Evolutionary conservation across 2,329 filamentous ascomycete genomes (phyloP), one percentile per base, ranked within the genome.

Genomic region (Monilinia fructigena): DNA sequence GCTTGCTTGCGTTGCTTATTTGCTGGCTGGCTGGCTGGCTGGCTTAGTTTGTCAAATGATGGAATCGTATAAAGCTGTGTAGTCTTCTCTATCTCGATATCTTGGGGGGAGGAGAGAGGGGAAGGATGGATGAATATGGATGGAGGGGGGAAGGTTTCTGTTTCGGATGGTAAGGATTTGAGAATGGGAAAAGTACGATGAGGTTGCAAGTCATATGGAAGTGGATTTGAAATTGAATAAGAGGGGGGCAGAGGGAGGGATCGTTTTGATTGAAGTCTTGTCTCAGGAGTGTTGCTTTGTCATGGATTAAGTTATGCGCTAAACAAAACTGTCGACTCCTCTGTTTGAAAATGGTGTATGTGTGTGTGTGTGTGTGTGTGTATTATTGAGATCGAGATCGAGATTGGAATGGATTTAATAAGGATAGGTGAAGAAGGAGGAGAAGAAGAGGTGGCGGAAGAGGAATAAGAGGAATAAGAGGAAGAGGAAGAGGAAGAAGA

Each of bases 261-360:
- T 62, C 28, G 59, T 62, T 23, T 62, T 56, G 52, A 40, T 40
- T 40, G 38, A 14, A 64, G 28, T 47, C 28, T 56, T 64, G 62
- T 64, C 62, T 64, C 62, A 64, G 62, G 42, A 64, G 53, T 47
- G 45, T 48, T 63, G 35, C 40, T 45, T 55, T 23, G 52, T 40
- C 28, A 45, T 47, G 52, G 38, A 14, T 56, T 64, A 48, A 56
- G 53, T 64, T 64, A 64, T 64, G 62, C 62, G 52, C 62, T 56
- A 64, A 64, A 52, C 20, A 31, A 8, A 59, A 31, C 16, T n/a
- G 26, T 28, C 18, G 18, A 58, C n/a, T 35, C 31, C 40, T 45
- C 16, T 47, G 42, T 47, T 47, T 47, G 31, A 35, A 35, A 35
- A 35, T 35, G 5, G 5, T 35, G 31, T 35, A 35, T 35, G 31